Evolutionary conservation across 768 basidiomycete species (phyloP), one percentile per base, ranked within the genome.

Genomic region (Suillus brevipes): DNA sequence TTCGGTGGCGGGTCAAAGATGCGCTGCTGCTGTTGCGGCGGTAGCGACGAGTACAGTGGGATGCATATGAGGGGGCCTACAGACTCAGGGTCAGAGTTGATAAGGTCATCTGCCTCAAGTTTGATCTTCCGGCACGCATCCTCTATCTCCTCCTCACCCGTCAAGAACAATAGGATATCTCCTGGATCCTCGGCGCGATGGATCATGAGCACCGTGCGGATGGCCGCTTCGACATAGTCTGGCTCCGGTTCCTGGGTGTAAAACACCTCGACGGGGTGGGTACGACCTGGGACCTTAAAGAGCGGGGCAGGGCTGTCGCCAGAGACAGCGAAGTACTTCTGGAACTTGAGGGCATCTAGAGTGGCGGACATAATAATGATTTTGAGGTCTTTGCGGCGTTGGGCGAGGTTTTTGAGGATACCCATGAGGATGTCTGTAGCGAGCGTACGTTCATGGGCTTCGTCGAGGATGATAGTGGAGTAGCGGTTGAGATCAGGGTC

Each of bases 341-440:
- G 95, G 80, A 99, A 99, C 77, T 99, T 99, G 74, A 91, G 84
- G 0, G 97, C 94, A 73, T 98, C 97, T 23, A 99, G 88, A 1
- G 97, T 99, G 16, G 97, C 97, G 45, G 92, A 95, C 97, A 99
- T 99, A 83, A 99, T 80, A 67, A 99, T 96, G 75, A 99, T 89
- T 81, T 97, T 99, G 69, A 99, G 87, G 76, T 99, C 97, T 2
- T 84, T 65, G 40, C 97, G 88, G 67, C 85, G 86, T 73, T 87
- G 89, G 3, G 90, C 91, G n/a, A 99, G 84, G 42, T 82, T 77
- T 78, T 99, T 99, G 42, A 99, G 84, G 8, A 99, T 83, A 67
- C 97, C 95, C 96, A 99, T 99, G 40, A 99, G 88, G 71, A 99
- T 96, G 79, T 99, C 97, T 37, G 97, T 99, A 1, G 97, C 94